These are phyloP conservation scores for Ceratobasidium sp. DNA, from an alignment of 1,284 basidiomycete genomes.

Conservation along the genomic window DNA sequence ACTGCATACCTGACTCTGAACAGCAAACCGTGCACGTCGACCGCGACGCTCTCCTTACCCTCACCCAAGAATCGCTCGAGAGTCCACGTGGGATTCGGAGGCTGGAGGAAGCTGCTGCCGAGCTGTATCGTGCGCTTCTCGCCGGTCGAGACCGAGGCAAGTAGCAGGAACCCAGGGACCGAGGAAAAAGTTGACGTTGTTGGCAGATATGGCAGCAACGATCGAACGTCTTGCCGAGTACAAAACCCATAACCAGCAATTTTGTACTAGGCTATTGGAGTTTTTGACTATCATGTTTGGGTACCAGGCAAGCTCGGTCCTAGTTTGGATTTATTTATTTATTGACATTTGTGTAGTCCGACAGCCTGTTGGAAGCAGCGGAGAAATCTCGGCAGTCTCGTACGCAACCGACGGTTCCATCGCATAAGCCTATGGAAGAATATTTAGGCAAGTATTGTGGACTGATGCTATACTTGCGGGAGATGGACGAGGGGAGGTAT, in stretches of 20 bases:
- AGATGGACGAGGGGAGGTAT: slow-evolving; percentile 90
- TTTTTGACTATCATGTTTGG: slow-evolving; percentile 92
- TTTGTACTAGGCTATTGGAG: slow-evolving; percentile 91
- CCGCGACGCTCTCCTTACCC: slow-evolving; percentile 75
- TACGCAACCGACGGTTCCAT: slow-evolving; percentile 57
- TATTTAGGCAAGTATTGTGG: slow-evolving; percentile 91
- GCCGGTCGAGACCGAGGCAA: slow-evolving; percentile 88
- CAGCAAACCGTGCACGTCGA: slow-evolving; percentile 96
- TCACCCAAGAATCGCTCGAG: slow-evolving; percentile 89
- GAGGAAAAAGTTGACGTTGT: background rate
- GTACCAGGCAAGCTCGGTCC: slow-evolving; percentile 71
- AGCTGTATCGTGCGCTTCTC: slow-evolving; percentile 95
- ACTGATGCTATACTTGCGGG: slow-evolving; percentile 92
- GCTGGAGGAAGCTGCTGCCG: slow-evolving; percentile 85
- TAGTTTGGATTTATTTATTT: slow-evolving; percentile 19
- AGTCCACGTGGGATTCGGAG: slow-evolving; percentile 78
- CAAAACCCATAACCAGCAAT: slow-evolving; percentile 85
- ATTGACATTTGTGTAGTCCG: slow-evolving; percentile 54
- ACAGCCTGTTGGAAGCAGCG: slow-evolving; percentile 56
- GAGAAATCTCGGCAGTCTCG: slow-evolving; percentile 49
- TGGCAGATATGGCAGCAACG: slow-evolving; percentile 89
- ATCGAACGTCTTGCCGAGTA: slow-evolving; percentile 94
- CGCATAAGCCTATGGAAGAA: slow-evolving; percentile 80
- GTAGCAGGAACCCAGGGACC: slow-evolving; percentile 39
- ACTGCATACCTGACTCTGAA: slow-evolving; percentile 21